A percentile compares a stretch with the other conserved stretches of the same genome.
These are phyloP conservation scores for Ogataea paraovalis DNA, from an alignment of 805 yeast genomes.

Conservation along the genomic window DNA sequence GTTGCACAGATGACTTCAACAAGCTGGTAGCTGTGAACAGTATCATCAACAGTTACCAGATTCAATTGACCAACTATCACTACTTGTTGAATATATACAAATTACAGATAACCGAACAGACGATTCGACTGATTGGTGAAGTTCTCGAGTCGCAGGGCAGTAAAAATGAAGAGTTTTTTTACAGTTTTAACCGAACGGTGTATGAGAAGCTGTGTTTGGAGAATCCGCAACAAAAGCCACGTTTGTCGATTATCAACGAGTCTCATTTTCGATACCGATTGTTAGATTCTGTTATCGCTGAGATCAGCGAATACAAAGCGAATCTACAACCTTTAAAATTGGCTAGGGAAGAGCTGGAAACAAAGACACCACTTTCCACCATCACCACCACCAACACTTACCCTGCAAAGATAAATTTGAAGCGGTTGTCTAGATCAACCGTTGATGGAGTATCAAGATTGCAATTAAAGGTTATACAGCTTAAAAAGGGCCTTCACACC, in stretches of 20 bases:
- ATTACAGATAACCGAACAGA: neutral
- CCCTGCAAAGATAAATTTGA: no score
- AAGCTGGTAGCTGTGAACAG: neutral
- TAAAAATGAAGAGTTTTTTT: neutral
- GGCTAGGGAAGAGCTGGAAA: neutral
- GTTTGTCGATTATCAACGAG: neutral
- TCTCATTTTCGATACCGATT: neutral
- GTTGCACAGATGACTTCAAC: neutral
- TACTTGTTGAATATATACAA: neutral
- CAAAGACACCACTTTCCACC: no score
- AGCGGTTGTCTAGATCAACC: no score
- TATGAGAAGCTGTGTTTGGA: neutral
- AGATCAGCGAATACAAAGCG: neutral
- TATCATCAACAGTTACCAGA: neutral
- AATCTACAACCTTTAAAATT: neutral
- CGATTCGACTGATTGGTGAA: neutral
- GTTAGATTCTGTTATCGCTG: neutral
- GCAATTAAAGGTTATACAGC: neutral
- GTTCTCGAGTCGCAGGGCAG: neutral
- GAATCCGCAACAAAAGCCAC: neutral
- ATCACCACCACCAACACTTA: no score
- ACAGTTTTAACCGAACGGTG: neutral
- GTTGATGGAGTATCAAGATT: neutral
- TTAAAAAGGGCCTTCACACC: no score
- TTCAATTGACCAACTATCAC: neutral